phyloP scores from a whole-genome alignment of 2,329 filamentous ascomycete species.

The Cladosporium sp. region DNA sequence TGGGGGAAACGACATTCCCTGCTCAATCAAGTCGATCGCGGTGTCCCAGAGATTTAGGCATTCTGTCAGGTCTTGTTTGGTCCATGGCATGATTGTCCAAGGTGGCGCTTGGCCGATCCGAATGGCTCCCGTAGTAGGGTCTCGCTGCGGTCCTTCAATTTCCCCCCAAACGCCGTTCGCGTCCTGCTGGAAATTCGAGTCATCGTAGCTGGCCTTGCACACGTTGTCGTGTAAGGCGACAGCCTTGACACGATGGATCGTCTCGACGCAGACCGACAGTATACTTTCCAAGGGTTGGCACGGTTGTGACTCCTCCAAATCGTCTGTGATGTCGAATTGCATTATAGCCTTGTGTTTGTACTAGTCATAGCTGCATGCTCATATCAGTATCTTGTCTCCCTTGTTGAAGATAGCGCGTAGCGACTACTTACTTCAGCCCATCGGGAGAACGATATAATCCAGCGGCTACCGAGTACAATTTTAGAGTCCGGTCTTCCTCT shows the following conservation, averaged over 20 bases:
- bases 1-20: too few relatives aligned
- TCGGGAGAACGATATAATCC: conserved; percentile 11
- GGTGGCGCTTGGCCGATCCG: conserved; percentile 2
- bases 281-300: conserved; percentile 17
- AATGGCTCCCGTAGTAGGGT: background rate
- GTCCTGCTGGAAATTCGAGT: background rate
- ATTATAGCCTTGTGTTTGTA: conserved; percentile 13
- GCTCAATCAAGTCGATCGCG: too few relatives aligned
- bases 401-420: too few relatives aligned
- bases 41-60: too few relatives aligned
- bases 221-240: conserved; percentile 10
- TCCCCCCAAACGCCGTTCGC: background rate
- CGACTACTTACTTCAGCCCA: too few relatives aligned
- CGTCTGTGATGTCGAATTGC: conserved; percentile 16
- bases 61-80: too few relatives aligned
- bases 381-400: too few relatives aligned
- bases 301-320: conserved; percentile 1
- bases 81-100: too few relatives aligned
- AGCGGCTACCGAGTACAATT: conserved; percentile 5
- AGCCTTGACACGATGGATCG: conserved; percentile 15
- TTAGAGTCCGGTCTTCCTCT: conserved; percentile 3
- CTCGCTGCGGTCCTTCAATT: conserved; percentile 3
- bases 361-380: too few relatives aligned
- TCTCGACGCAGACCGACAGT: conserved; percentile 17
- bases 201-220: conserved; percentile 6